Conservation (phyloP, 2,329 filamentous ascomycete species). For the Dryadomyces quercus-mongolicae region DNA sequence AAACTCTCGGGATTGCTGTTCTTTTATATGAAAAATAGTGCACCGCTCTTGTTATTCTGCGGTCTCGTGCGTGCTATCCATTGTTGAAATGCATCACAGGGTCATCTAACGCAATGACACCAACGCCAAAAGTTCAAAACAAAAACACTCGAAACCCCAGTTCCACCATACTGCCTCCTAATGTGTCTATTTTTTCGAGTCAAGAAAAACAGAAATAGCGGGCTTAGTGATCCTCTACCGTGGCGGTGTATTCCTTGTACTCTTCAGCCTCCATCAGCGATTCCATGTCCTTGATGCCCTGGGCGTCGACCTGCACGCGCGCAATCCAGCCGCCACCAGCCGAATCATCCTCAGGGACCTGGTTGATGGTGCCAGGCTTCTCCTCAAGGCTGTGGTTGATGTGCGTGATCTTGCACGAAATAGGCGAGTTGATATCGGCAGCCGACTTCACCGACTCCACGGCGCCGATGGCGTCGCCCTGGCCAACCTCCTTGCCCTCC, state of each 20-base stretch:
- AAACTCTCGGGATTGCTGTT: too few relatives aligned
- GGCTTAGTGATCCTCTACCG: constrained; percentile 19
- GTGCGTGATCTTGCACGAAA: constrained; percentile 63
- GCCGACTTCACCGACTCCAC: constrained; percentile 98
- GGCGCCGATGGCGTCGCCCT: constrained; percentile 79
- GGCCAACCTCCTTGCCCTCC: constrained; percentile 51
- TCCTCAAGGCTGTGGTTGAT: constrained; percentile 68
- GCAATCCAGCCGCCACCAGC: constrained; percentile 82
- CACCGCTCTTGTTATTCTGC: background rate
- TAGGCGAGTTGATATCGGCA: constrained; percentile 89
- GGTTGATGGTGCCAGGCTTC: constrained; percentile 78
- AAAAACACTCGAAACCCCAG: background rate
- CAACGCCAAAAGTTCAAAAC: constrained; percentile 5
- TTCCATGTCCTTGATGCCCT: constrained; percentile 55
- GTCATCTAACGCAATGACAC: constrained; percentile 3
- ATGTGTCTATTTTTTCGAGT: background rate
- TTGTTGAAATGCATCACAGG: constrained; percentile 12
- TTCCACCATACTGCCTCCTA: background rate
- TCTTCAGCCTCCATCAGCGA: constrained; percentile 62
- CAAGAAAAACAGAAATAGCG: background rate
- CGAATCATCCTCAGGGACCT: constrained; percentile 68
- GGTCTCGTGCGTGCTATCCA: constrained; percentile 5
- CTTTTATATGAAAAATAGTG: background rate
- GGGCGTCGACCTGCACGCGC: constrained; percentile 66
- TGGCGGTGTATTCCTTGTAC: constrained; percentile 62